Evolutionary conservation across 345 rosid species (phyloP).

Genomic region (Eutrema yunnanense): DNA sequence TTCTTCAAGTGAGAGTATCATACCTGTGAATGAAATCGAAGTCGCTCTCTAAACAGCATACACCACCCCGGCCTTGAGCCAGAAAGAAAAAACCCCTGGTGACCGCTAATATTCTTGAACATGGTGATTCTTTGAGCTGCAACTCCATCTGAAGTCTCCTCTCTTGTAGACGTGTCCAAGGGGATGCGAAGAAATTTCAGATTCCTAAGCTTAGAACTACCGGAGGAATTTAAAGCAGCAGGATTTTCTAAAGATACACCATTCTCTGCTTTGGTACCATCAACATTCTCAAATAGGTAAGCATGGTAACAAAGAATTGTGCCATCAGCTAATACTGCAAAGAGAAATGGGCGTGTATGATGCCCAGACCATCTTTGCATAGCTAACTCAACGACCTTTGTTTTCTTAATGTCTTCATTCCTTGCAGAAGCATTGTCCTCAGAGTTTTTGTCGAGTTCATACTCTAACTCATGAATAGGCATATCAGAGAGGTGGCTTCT

Average conservation of each 20-base stretch:
- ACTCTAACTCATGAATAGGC: constrained; percentile 38
- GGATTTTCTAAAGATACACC: constrained; percentile 40
- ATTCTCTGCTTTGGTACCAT: constrained; percentile 53
- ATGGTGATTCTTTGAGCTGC: constrained; percentile 62
- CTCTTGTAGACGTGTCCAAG: constrained; percentile 76
- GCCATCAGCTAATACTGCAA: constrained; percentile 90
- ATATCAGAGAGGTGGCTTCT: constrained; percentile 68
- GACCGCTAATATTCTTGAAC: constrained; percentile 79
- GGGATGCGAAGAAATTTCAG: constrained; percentile 67
- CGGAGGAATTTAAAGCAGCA: constrained; percentile 34
- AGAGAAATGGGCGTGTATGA: constrained; percentile 83
- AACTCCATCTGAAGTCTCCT: constrained; percentile 53
- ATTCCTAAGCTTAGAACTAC: constrained; percentile 80
- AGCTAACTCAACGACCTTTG: constrained; percentile 79
- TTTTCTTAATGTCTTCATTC: constrained; percentile 53
- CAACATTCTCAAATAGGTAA: constrained; percentile 76
- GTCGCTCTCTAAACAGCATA: constrained; percentile 89
- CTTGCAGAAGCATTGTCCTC: constrained; percentile 54
- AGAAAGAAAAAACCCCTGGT: constrained; percentile 90
- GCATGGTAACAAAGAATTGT: constrained; percentile 94
- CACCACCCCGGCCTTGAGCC: constrained; percentile 97
- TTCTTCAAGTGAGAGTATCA: constrained; percentile 15
- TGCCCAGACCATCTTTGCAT: constrained; percentile 93
- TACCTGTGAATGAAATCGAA: constrained; percentile 97
- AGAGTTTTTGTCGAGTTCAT: constrained; percentile 40